Conservation (phyloP, 2,329 filamentous ascomycete species). For the Pseudogymnoascus sp. region DNA sequence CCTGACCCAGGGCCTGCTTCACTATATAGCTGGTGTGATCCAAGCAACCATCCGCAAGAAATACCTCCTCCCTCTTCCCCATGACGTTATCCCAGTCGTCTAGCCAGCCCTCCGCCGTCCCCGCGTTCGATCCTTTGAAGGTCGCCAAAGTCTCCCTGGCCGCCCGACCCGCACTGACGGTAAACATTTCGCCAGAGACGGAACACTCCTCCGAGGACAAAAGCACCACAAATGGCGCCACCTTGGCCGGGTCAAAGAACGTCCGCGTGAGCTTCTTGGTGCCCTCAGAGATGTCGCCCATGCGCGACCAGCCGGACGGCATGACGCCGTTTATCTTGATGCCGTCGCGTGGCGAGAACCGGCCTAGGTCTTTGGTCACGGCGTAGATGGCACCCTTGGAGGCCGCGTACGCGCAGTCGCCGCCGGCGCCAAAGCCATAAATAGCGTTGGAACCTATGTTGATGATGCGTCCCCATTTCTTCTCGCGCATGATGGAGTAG, state of each 20-base stretch:
- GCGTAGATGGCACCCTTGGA: too few species aligned
- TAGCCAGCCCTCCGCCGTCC: slow-evolving; percentile 15
- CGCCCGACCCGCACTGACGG: slow-evolving; percentile 13
- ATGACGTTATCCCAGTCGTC: slow-evolving; percentile 15
- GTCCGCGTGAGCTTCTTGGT: slow-evolving; percentile 15
- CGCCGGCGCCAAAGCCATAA: slow-evolving; percentile 18
- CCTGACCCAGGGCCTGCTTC: neutral
- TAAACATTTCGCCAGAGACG: slow-evolving; percentile 16
- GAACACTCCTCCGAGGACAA: slow-evolving; percentile 17
- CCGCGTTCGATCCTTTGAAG: slow-evolving; percentile 14
- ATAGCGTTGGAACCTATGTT: slow-evolving; percentile 15
- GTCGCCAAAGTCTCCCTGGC: slow-evolving; percentile 17
- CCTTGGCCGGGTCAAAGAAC: slow-evolving; percentile 14
- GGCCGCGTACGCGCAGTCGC: slow-evolving; percentile 6
- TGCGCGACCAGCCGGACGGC: slow-evolving; percentile 16
- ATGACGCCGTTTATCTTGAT: slow-evolving; percentile 8
- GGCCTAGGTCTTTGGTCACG: too few species aligned
- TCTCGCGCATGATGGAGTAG: slow-evolving; percentile 15
- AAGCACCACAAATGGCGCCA: slow-evolving; percentile 14
- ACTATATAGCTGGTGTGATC: slow-evolving; percentile 17
- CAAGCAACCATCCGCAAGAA: slow-evolving; percentile 16
- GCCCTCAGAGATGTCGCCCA: slow-evolving; percentile 17
- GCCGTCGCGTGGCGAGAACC: too few species aligned
- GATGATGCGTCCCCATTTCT: slow-evolving; percentile 12
- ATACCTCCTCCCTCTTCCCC: slow-evolving; percentile 14